Base-by-base conservation (phyloP, 805 yeast species). In the Wickerhamomyces sydowiorum region DNA sequence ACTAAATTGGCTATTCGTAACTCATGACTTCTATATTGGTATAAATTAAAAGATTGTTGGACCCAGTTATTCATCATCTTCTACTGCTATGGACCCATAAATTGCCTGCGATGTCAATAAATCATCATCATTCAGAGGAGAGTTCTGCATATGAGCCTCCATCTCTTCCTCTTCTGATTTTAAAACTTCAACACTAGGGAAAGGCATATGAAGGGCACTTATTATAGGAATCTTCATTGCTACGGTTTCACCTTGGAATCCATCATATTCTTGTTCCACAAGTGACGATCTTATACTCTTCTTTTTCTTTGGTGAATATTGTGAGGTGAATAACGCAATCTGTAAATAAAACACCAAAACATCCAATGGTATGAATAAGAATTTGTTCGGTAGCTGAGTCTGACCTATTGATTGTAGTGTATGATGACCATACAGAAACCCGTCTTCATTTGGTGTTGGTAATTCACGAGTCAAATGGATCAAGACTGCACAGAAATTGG, bases 371-470 rank as follows among this genome's bases (percentile, higher is more conserved):
- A 42, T 30, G 2, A 57, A 36, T 47, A 44, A 49, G 10, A 40
- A 42, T 24, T 47, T 54, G 21, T 39, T 43, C 1, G 35, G n/a
- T 4, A 57, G 28, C 27, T 49, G 54, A 4, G 9, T 7, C 28
- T 56, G 51, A 3, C 61, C 61, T 22, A 57, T 54, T 3, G 44
- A 21, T 24, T 57, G 58, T n/a, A 57, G 20, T 3, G 53, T 47
- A 27, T 49, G 54, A 29, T 57, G 60, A 2, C 61, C 61, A 39
- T 49, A 56, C 2, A 57, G 38, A 38, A 32, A 57, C 5, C 59
- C 58, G 35, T 49, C 56, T 1, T 36, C 40, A 13, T 50, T 40
- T 1, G 60, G 53, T 7, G 38, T 43, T 2, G 60, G 61, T 8
- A 57, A 28, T 0, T 44, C 49, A n/a, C 50, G 21, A 8, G 17